Evolutionary conservation across 257 asterid species (phyloP).

Genomic region (Gentiana macrophylla): DNA sequence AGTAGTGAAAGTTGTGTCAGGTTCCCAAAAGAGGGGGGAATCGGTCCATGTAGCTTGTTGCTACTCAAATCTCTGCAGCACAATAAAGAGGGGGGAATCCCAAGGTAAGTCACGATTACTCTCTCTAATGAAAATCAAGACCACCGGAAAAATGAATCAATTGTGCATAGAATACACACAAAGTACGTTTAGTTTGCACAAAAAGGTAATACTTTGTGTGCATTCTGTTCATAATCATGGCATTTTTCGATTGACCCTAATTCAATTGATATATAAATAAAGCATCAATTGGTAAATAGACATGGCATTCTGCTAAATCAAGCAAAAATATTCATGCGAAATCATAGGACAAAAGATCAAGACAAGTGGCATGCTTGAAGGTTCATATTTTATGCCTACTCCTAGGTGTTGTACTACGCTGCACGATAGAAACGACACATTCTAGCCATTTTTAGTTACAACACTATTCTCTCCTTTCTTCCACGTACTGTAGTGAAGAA

Average conservation of each 20-base stretch:
- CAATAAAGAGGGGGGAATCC: neutral
- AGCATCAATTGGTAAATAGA: neutral
- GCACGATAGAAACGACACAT: too few species aligned
- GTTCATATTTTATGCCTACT: too few species aligned
- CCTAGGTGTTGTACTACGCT: too few species aligned
- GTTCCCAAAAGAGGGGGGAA: neutral
- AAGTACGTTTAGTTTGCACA: neutral
- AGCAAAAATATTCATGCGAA: neutral
- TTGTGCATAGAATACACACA: neutral
- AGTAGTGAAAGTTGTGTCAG: neutral
- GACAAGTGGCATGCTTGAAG: too few species aligned
- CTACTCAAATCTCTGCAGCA: neutral
- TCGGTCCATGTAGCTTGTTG: neutral
- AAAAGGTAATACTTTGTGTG: neutral
- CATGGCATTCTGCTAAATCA: neutral
- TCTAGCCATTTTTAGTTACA: too few species aligned
- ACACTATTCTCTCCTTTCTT: too few species aligned
- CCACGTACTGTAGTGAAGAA: too few species aligned
- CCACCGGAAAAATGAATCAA: too few species aligned
- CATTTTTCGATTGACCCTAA: too few species aligned
- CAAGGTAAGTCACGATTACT: neutral
- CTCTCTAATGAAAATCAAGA: neutral
- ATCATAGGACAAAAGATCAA: too few species aligned
- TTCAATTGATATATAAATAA: neutral
- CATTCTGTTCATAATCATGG: too few species aligned